Base-by-base conservation (phyloP, 2,329 filamentous ascomycete species). In the Cordyceps javanica region DNA sequence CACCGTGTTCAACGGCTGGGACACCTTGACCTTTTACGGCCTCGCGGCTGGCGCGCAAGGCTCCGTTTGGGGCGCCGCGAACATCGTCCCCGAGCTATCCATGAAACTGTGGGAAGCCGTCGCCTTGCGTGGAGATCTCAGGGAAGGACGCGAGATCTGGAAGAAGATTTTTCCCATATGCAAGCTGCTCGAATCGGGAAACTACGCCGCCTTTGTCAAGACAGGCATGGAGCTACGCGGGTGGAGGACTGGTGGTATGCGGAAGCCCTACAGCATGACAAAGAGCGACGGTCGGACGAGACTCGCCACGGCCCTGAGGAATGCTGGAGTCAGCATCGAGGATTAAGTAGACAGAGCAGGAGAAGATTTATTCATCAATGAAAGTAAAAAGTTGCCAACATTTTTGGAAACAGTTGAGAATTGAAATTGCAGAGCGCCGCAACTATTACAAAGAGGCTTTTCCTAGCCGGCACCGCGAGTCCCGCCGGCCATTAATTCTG, bases 1-100 rank as follows among this genome's bases (percentile, higher is more conserved):
- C 60, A 79, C 75, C 1, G 70, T 74, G 0, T 79, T 81, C 64
- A 81, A 81, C 57, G 78, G 78, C 1, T 81, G 77, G 78, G 78
- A 81, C 59, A 80, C 77, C 0, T 66, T 81, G 16, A 81, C 78
- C 0, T 81, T 81, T 63, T 80, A 80, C 60, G 77, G 78, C 10
- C 66, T 81, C 10, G 75, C 74, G 0, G 77, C 77, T 1, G 78
- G 78, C 0, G 75, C 76, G 9, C 75, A 75, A 46, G 78, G 78
- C 3, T 75, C 73, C 3, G 74, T 80, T 1, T 80, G 77, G 77
- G 77, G 77, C 1, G 75, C 77, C 0, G 73, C 77, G 2, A 80
- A 81, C 58, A 68, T 80, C 16, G 75, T 80, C 10, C 77, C 77
- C 0, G 77, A 80, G 60, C 64, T 80, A 19, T 75, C 75, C 0